A percentile compares a stretch with the other conserved stretches of the same genome.
Evolutionary conservation across 768 basidiomycete species (phyloP).

Genomic region (Kondoa subrosea): DNA sequence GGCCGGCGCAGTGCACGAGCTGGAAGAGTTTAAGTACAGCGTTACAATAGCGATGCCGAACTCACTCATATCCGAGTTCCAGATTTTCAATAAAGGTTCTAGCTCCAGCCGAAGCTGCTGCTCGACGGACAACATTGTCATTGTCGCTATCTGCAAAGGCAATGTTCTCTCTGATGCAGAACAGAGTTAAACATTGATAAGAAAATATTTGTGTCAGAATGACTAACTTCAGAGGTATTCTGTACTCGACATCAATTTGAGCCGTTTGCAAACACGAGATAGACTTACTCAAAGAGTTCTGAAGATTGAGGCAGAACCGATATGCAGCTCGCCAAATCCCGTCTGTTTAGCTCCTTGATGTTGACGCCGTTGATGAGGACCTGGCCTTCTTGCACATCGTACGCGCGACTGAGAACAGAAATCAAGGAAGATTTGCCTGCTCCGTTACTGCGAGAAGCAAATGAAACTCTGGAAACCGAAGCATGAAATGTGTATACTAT

Average conservation of each 20-base stretch:
- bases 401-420: not conserved
- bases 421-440: not conserved
- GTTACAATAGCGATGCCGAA: not conserved
- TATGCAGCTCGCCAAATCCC: not conserved
- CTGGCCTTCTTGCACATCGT: not conserved
- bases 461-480: too few relatives aligned
- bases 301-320: not conserved
- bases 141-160: not conserved
- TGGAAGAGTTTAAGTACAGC: not conserved
- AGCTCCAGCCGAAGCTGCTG: not conserved
- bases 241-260: too few relatives aligned
- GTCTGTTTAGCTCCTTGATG: not conserved
- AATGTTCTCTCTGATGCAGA: not conserved
- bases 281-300: not conserved
- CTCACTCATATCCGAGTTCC: not conserved
- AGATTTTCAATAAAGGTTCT: not conserved
- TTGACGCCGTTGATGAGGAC: not conserved
- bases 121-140: not conserved
- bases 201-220: not conserved
- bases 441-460: too few relatives aligned
- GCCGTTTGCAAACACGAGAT: too few relatives aligned
- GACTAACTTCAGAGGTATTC: too few relatives aligned
- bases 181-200: not conserved
- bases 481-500: too few relatives aligned
- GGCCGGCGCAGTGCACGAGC: not conserved